Percentiles rank a stretch among this genome's conserved stretches.
Conservation (phyloP, 2,329 filamentous ascomycete species). For the Beauveria varroae region DNA sequence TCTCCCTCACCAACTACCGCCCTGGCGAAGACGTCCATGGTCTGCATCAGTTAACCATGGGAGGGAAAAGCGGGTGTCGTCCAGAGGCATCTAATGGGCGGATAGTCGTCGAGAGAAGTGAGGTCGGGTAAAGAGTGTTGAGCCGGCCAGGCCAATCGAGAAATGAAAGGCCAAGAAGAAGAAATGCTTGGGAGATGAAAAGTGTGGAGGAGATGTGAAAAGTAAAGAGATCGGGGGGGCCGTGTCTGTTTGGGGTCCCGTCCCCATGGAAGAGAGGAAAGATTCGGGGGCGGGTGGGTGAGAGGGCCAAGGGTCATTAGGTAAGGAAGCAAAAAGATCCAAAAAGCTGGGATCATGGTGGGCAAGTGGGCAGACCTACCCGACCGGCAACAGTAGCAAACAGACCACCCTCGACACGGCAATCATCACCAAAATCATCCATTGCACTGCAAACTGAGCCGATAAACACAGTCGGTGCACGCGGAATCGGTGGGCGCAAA, state of each 20-base stretch:
- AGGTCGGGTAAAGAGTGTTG: neutral
- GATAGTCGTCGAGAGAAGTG: neutral
- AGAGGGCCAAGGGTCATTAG: neutral
- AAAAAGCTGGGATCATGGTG: neutral
- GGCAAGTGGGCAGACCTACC: neutral
- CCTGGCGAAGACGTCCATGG: constrained; percentile 4
- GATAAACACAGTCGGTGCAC: neutral
- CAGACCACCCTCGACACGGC: too few species aligned
- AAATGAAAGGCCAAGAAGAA: neutral
- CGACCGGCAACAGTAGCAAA: too few species aligned
- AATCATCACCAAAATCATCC: too few species aligned
- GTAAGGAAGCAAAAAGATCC: neutral
- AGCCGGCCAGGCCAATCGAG: neutral
- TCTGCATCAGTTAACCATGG: constrained; percentile 4
- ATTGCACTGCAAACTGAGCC: too few species aligned
- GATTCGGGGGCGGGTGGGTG: constrained; percentile 3
- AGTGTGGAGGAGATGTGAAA: constrained; percentile 6
- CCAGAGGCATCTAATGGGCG: neutral
- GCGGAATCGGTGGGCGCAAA: neutral
- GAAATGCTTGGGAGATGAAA: neutral
- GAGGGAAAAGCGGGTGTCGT: neutral
- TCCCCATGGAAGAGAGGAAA: constrained; percentile 7
- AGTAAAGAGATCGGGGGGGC: constrained; percentile 7
- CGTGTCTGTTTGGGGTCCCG: constrained; percentile 6
- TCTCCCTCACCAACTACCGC: constrained; percentile 1